phyloP scores from a whole-genome alignment of 306 rosid genomes.

The Medicago truncatula region MtrunA17r5.0-ANR NC_053043.1:40003001-40003500 shows the following conservation, averaged over 20 bases:
- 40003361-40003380: background rate
- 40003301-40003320: slow-evolving; percentile 4
- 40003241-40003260: background rate
- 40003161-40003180: too few relatives aligned
- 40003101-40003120: too few relatives aligned
- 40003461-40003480: background rate
- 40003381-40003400: background rate
- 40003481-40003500: background rate
- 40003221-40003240: background rate
- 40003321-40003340: slow-evolving; percentile 27
- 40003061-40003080: background rate
- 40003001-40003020: background rate
- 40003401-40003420: slow-evolving; percentile 5
- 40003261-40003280: background rate
- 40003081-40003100: background rate
- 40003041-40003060: slow-evolving; percentile 2
- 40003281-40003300: background rate
- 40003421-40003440: too few relatives aligned
- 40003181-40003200: too few relatives aligned
- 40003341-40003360: background rate
- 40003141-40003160: too few relatives aligned
- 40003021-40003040: slow-evolving; percentile 11
- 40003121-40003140: too few relatives aligned
- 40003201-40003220: too few relatives aligned
- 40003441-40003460: background rate